phyloP scores from a whole-genome alignment of 2,329 filamentous ascomycete species.

The Verticillium zaregamsianum region DNA sequence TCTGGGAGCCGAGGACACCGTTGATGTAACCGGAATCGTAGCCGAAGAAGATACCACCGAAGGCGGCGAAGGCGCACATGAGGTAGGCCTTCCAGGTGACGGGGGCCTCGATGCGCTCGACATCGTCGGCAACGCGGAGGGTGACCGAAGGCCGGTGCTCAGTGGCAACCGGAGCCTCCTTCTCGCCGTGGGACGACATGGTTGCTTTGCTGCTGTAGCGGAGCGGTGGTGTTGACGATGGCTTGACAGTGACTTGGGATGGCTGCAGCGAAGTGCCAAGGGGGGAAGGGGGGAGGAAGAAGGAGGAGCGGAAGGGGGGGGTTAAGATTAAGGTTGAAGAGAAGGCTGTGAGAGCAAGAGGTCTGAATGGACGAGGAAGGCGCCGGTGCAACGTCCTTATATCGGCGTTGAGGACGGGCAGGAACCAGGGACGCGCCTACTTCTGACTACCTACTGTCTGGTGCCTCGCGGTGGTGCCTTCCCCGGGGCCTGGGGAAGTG shows the following conservation, averaged over 20 bases:
- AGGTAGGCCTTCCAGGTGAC: conserved; percentile 66
- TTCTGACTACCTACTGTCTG: background rate
- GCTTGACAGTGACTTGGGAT: background rate
- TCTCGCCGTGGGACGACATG: background rate
- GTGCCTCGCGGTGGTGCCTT: conserved; percentile 5
- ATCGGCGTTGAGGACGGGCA: background rate
- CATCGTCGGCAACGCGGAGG: conserved; percentile 43
- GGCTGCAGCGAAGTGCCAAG: background rate
- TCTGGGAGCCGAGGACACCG: conserved; percentile 50
- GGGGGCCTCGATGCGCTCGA: conserved; percentile 61
- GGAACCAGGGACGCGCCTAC: background rate
- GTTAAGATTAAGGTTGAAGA: conserved; percentile 2
- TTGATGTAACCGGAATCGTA: conserved; percentile 77
- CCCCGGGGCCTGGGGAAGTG: background rate
- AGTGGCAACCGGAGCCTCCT: background rate
- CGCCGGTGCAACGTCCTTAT: conserved; percentile 3
- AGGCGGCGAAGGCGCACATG: conserved; percentile 66
- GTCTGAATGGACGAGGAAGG: conserved; percentile 1
- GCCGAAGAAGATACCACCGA: conserved; percentile 73
- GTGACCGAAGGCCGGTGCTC: conserved; percentile 12
- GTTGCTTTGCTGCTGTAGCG: background rate
- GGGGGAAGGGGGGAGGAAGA: background rate
- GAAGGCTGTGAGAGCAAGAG: background rate
- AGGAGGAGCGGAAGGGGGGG: background rate
- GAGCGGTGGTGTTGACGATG: background rate